Evolutionary conservation across 140 eudicot species (phyloP).

Genomic region (Stevia rebaudiana): DNA sequence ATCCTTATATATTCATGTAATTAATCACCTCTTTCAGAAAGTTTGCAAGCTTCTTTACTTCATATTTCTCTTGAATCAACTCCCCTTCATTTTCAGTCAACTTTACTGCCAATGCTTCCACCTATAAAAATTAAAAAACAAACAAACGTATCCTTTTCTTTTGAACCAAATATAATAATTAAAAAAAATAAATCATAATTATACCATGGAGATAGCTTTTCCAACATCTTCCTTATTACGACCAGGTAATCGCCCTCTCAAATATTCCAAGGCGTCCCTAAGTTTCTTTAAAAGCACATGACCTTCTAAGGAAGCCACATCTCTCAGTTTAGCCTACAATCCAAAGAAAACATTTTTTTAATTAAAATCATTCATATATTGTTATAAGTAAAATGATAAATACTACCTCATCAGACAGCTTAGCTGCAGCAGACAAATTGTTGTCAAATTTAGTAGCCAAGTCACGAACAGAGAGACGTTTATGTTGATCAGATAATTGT

Average conservation of each 20-base stretch:
- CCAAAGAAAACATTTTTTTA: too few species aligned
- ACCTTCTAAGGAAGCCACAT: slow-evolving; percentile 88
- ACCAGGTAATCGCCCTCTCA: slow-evolving; percentile 82
- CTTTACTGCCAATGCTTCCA: slow-evolving; percentile 93
- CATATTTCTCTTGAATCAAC: slow-evolving; percentile 90
- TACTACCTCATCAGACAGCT: slow-evolving; percentile 69
- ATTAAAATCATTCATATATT: neutral
- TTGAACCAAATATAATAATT: neutral
- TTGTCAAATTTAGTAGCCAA: slow-evolving; percentile 93
- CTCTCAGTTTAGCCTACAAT: slow-evolving; percentile 90
- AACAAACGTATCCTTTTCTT: slow-evolving; percentile 9
- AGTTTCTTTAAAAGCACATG: slow-evolving; percentile 95
- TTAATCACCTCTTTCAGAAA: slow-evolving; percentile 85
- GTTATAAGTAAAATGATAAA: slow-evolving; percentile 3
- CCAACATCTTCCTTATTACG: slow-evolving; percentile 80
- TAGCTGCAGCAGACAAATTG: slow-evolving; percentile 90
- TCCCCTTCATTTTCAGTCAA: slow-evolving; percentile 97
- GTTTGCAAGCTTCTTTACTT: slow-evolving; percentile 82
- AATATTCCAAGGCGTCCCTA: slow-evolving; percentile 82
- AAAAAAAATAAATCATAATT: slow-evolving; percentile 5
- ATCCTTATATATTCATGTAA: too few species aligned
- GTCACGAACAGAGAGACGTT: slow-evolving; percentile 93
- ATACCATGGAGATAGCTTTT: slow-evolving; percentile 90
- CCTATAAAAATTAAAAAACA: too few species aligned
- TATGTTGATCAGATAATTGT: slow-evolving; percentile 77